Conservation (phyloP, 805 yeast genomes). For the Candida nanaspora region DNA sequence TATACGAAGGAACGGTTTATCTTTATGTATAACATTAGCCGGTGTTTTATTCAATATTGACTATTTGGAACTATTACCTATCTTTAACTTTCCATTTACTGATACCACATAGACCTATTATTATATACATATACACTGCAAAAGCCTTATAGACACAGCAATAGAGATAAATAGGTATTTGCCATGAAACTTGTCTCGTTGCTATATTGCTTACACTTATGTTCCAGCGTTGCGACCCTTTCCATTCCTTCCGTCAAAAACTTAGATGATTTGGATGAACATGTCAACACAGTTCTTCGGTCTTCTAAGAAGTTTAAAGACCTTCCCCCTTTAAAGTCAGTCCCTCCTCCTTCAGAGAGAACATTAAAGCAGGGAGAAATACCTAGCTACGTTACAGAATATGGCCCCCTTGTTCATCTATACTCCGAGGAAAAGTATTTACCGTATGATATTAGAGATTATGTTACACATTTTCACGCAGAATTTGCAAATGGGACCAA, state of each 20-base stretch:
- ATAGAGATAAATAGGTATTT: no score
- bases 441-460: conserved; percentile 75
- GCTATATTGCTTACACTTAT: no score
- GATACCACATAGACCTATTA: no score
- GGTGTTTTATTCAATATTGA: no score
- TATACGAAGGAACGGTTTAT: no score
- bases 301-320: conserved; percentile 14
- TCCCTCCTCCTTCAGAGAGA: conserved; percentile 28
- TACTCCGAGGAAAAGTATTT: conserved; percentile 84
- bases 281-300: conserved; percentile 7
- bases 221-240: not conserved
- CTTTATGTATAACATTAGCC: no score
- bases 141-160: no score
- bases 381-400: conserved; percentile 56
- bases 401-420: conserved; percentile 73
- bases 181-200: no score
- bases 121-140: no score
- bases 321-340: conserved; percentile 28
- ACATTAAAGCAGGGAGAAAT: conserved; percentile 45
- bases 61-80: no score
- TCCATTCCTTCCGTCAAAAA: not conserved
- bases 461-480: conserved; percentile 58
- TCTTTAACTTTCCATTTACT: no score
- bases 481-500: conserved; percentile 42
- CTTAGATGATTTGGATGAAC: conserved; percentile 9